Evolutionary conservation across 1,284 basidiomycete species (phyloP), one percentile per base, ranked within the genome.

Genomic region (Leccinum angustisporum): DNA sequence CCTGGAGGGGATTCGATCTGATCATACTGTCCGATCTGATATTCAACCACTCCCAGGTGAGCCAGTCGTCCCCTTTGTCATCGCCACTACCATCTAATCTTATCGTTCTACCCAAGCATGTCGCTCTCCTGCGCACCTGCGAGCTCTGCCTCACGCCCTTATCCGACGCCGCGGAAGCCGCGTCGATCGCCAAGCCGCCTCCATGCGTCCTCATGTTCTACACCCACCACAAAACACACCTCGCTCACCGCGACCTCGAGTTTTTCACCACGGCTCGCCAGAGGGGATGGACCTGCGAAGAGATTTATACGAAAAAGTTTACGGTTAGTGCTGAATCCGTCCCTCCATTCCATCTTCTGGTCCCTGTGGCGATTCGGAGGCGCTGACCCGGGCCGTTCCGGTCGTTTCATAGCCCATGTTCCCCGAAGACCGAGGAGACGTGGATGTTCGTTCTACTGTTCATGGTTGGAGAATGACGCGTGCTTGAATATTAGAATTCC

Each of bases 11-110:
- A 51, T 98, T 92, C 68, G 88, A 97, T 69, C 71, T 97, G 13
- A 84, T 98, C 63, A 88, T 98, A 61, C 82, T 98, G 57, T 96
- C 93, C 1, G 97, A 98, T 76, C 84, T 98, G 38, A 85, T 97
- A 31, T 96, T 96, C 77, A 96, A 92, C 65, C 91, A 93, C 67
- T 92, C 91, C 3, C 88, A 92, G 76, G 90, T 88, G 63, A 33
- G 21, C 43, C 11, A 25, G 25, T 25, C 25, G 25, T 25, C 25
- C 25, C 25, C 25, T 25, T 25, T 4, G 25, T 25, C 4, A 25
- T 25, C 25, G 25, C 25, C 25, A 25, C 25, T 4, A 25, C 25
- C 25, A 25, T 25, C 25, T 25, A 25, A 25, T 25, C 25, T 25
- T n/a, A 18, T 63, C 40, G 21, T 54, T 38, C 60, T 21, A 14